phyloP scores from a whole-genome alignment of 2,329 filamentous ascomycete genomes.

The Fusarium staphyleae region DNA sequence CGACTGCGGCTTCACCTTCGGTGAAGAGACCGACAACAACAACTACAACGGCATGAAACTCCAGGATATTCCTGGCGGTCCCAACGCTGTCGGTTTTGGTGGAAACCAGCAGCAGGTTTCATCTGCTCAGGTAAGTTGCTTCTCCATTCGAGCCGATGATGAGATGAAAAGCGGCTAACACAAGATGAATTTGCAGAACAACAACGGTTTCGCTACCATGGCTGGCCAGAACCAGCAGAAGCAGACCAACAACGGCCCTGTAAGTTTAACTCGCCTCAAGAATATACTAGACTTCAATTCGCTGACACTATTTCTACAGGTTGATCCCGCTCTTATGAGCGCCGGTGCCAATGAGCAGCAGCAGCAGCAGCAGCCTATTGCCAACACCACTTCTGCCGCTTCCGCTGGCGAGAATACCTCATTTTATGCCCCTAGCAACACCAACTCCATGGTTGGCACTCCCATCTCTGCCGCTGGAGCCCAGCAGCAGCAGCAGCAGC shows the following conservation, averaged over 20 bases:
- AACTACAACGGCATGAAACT: not conserved
- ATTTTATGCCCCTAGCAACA: too few relatives aligned
- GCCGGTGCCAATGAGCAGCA: too few relatives aligned
- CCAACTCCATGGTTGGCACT: too few relatives aligned
- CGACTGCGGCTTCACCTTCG: not conserved
- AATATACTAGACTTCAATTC: too few relatives aligned
- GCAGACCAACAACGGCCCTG: not conserved
- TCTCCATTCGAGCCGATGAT: not conserved
- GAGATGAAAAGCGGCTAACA: not conserved
- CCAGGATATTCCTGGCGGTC: not conserved
- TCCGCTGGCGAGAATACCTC: not conserved
- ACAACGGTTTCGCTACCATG: too few relatives aligned
- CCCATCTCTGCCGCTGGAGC: not conserved
- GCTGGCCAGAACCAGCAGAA: not conserved
- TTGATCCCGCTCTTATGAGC: too few relatives aligned
- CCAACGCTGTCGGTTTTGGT: not conserved
- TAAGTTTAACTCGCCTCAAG: too few relatives aligned
- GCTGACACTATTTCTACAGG: too few relatives aligned
- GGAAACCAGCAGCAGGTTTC: not conserved
- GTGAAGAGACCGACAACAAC: not conserved
- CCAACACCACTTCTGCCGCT: not conserved
- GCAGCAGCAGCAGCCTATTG: not conserved
- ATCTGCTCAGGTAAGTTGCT: constrained; percentile 7
- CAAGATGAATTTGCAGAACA: too few relatives aligned
- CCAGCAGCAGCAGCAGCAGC: not conserved